Evolutionary conservation across 208 protist species (phyloP), one percentile per base, ranked within the genome.

Genomic region (Crithidia mellificae): DNA sequence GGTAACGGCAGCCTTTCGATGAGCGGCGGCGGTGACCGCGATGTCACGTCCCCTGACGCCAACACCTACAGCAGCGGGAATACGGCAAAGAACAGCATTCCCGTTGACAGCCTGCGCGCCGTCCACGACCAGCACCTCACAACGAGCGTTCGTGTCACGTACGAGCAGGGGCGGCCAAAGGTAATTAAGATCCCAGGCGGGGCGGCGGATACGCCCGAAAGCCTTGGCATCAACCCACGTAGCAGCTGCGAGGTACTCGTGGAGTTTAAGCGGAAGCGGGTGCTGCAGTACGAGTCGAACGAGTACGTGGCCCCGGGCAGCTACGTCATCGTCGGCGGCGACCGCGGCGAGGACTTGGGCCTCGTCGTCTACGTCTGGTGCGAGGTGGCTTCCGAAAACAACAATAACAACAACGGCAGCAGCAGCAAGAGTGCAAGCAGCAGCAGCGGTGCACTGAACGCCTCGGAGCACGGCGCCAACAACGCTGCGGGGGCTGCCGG

Each of bases 91-190:
- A 85, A 92, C 49, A 69, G 98, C 44, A 95, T 98, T 30, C 96
- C 97, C 61, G 92, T 99, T 47, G 98, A 88, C 41, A 95, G 98
- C 63, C 88, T 97, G 15, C 87, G 79, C 11, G 88, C 90, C 39
- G 96, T 99, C 32, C 92, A 98, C 36, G 98, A 96, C 27, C 91
- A 91, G 65, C 81, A 93, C 63, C 44, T 90, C 24, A 96, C 83
- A 19, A 86, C 77, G 14, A 84, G 70, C 34, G 61, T 91, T 27
- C 69, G 68, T 0, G 81, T 85, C 1, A 53, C 43, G 17, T 91
- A 91, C 68, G 72, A 84, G 27, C 74, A 83, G n/a, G 87, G 91
- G 14, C 79, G 91, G 7, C 83, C 88, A 20, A 53, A 68, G 34
- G 83, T 87, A 25, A 65, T 80, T 7, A 62, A 69, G 32, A 76